Base-by-base conservation (phyloP, 2,329 filamentous ascomycete genomes). In the Colletotrichum sp. region DNA sequence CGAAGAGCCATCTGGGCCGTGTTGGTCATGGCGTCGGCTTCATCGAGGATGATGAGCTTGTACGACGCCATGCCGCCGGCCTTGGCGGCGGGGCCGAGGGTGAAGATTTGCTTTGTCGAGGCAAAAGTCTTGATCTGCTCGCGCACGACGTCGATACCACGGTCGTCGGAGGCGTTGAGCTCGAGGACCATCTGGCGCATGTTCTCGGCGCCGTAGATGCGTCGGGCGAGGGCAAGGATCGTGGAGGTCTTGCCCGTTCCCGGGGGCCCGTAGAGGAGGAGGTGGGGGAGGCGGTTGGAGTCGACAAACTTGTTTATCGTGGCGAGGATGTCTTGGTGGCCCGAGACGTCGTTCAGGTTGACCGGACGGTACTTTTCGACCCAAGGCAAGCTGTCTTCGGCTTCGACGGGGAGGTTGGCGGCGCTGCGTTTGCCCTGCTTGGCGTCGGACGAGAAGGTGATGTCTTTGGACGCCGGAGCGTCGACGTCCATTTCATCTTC, bases 81-180 rank as follows among this genome's bases (percentile, higher is more conserved):
- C 39, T 86, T 86, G 3, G 90, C 87, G 9, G 89, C 88, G 57
- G 90, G 88, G n/a, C 91, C 92, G 82, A 90, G 87, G 16, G 87
- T 89, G 87, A 99, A 99, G 81, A 99, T 99, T 83, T 99, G 97
- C 86, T 98, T 98, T 9, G 97, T 99, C 80, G 95, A 98, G 55
- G 95, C 96, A 87, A 99, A 99, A 0, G 97, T 99, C 90, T 99
- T 99, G 91, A 99, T 99, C 86, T 99, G 97, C 87, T 99, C 97
- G 79, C 96, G 92, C 72, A 99, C 97, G 3, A 99, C 97, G 79
- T 99, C 97, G 84, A 99, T 99, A 82, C 97, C 97, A 85, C 97
- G 92, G 85, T 99, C 97, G 83, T 99, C 97, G 65, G 96, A 98
- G 55, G 97, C 97, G 84, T 99, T 99, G 79, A 99, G 92, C 86